Evolutionary conservation across 805 yeast genomes (phyloP).

Genomic region (Candida germanica): DNA sequence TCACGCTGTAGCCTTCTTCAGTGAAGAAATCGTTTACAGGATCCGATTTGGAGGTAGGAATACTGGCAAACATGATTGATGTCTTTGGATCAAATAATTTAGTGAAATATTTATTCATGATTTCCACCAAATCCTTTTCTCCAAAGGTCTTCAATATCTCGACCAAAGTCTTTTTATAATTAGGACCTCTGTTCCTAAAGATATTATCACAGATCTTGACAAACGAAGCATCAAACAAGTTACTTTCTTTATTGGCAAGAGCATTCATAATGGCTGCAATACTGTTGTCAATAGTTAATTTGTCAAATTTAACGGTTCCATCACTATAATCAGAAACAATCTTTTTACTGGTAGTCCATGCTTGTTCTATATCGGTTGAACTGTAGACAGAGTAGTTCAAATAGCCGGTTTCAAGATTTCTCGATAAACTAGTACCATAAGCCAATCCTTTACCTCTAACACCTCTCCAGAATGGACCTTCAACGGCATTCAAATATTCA

Average conservation of each 20-base stretch:
- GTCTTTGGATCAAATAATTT: slow-evolving; percentile 57
- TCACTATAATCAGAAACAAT: slow-evolving; percentile 59
- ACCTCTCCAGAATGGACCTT: slow-evolving; percentile 97
- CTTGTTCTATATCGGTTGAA: slow-evolving; percentile 76
- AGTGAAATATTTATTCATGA: slow-evolving; percentile 56
- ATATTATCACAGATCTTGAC: slow-evolving; percentile 64
- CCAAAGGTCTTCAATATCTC: slow-evolving; percentile 51
- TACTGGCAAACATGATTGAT: slow-evolving; percentile 65
- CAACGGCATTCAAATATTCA: slow-evolving; percentile 78
- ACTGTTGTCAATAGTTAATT: slow-evolving; percentile 64
- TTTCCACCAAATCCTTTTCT: slow-evolving; percentile 45
- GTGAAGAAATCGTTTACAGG: slow-evolving; percentile 46
- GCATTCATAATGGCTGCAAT: slow-evolving; percentile 70
- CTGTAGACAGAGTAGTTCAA: slow-evolving; percentile 69
- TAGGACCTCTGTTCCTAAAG: slow-evolving; percentile 67
- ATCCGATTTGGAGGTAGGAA: slow-evolving; percentile 64
- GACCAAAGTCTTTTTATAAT: slow-evolving; percentile 55
- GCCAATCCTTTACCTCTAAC: slow-evolving; percentile 94
- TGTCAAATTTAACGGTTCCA: slow-evolving; percentile 56
- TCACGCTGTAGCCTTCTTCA: slow-evolving; percentile 57
- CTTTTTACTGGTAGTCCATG: slow-evolving; percentile 58
- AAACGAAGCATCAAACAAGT: slow-evolving; percentile 61
- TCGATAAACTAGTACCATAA: slow-evolving; percentile 71
- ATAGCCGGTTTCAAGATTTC: slow-evolving; percentile 63
- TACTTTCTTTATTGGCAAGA: slow-evolving; percentile 67